Evolutionary conservation across 768 basidiomycete genomes (phyloP).

Genomic region (Termitomyces sp.): DNA sequence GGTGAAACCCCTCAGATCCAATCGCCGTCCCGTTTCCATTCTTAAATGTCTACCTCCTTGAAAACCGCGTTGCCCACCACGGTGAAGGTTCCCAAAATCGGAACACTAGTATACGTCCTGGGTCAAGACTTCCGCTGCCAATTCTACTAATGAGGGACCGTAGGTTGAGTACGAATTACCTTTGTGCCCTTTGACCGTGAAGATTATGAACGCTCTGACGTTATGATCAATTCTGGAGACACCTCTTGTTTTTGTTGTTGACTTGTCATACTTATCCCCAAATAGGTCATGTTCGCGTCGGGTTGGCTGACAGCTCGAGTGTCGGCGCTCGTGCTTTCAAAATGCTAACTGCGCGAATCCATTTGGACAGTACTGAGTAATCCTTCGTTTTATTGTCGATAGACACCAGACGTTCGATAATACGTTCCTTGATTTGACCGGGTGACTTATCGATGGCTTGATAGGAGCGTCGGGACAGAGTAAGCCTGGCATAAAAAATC

Average conservation of each 20-base stretch:
- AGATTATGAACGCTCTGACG: too few relatives aligned
- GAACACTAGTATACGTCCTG: too few relatives aligned
- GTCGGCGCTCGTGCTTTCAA: neutral
- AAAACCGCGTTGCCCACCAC: neutral
- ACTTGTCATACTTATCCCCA: neutral
- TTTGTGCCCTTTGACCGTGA: too few relatives aligned
- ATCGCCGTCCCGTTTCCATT: neutral
- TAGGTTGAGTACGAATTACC: neutral
- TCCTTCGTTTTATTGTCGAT: conserved; percentile 2
- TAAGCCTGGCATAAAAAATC: conserved; percentile 5
- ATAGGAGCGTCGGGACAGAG: conserved; percentile 3
- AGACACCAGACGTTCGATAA: neutral
- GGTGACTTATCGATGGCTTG: neutral
- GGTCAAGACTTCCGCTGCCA: neutral
- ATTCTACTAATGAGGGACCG: neutral
- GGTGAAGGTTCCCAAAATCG: neutral
- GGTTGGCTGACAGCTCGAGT: neutral
- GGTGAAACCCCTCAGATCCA: too few relatives aligned
- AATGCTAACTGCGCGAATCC: conserved; percentile 1
- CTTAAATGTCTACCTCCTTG: neutral
- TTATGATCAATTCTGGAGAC: neutral
- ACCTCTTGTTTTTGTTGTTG: neutral
- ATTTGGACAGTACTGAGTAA: conserved; percentile 9
- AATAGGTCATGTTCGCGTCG: neutral
- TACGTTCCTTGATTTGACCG: conserved; percentile 1